Base-by-base conservation (phyloP, 805 yeast species). In the Cyberlindnera galapagoensis region DNA sequence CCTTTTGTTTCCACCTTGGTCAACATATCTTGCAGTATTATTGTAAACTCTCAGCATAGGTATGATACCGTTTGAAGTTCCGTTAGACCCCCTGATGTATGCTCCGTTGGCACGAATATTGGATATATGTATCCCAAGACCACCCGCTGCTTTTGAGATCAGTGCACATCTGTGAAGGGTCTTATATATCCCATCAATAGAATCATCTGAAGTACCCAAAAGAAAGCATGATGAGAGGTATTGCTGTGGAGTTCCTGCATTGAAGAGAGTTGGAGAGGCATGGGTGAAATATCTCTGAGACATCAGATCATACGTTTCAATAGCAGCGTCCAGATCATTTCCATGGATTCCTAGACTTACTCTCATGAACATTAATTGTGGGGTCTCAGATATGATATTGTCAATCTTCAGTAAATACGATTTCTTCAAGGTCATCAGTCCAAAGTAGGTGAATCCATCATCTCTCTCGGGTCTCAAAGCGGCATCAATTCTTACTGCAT, bases 1-100 rank as follows among this genome's bases (percentile, higher is more conserved):
- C 51, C 98, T 70, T 60, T 88, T 88, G 63, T 90, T 90, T 35
- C 97, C 97, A 42, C 98, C 98, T 67, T 90, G 98, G 51, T 90
- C 97, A 25, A 90, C 97, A 52, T 88, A 90, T 47, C 96, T 74
- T 13, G 98, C 97, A 17, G 97, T 87, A 61, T 86, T 82, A 65
- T 90, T 90, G 65, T 79, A 90, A 8, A 90, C 97, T 47, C 95
- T 76, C 18, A 90, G 65, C 97, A 90, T 87, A n/a, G 98, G 98
- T 25, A 88, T 80, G 30, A 90, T 62, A 23, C 98, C 98, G 47
- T 79, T 85, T 3, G 97, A 86, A 9, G 83, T 76, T 33, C 97
- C 98, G 54, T 85, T 85, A 7, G 97, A 79, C 35, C 95, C 94
- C 17, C 94, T 80, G 45, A 90, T 87, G 56, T 80, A 78, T 2